Base-by-base conservation (phyloP, 1,284 basidiomycete species). In the Sphagnurus paluster region DNA sequence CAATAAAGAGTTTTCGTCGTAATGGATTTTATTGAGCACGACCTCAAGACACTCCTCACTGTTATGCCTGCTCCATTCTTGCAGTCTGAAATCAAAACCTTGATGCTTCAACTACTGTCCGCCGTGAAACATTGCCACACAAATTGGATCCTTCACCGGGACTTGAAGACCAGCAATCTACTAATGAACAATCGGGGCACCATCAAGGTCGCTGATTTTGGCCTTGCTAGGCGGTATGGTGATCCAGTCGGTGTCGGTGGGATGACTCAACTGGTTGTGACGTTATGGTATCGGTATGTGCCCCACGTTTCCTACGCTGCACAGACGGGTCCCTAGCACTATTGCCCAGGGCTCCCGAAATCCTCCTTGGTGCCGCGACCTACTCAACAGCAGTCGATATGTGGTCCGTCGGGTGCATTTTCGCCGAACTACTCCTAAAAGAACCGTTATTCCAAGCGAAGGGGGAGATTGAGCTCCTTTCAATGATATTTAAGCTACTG, bases 371-470 rank as follows among this genome's bases (percentile, higher is more conserved):
- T 9, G 90, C 90, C 13, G 87, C 84, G 42, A 90, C 89, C 38
- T 99, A 99, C 68, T 91, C 93, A 7, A 98, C 95, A 8, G 90
- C 95, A 1, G 86, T 99, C 56, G 97, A 99, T 66, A 87, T 99
- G 84, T 99, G 97, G 97, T 97, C 93, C 38, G 87, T 99, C n/a
- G 97, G 97, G 3, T 99, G 97, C 72, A 98, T 99, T 57, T 98
- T 99, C 64, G 96, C 90, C 19, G 97, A 99, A 65, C 76, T 99
- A 33, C 82, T 99, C 55, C 76, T 93, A 55, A 93, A 92, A 54
- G 93, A 95, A 63, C 93, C 97, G 1, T 72, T 99, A 10, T 94
- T 99, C 62, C 93, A 94, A 63, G 95, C 95, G n/a, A 90, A 94
- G 62, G 87, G 87, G 37, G 97, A 99, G 66, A 75, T 95, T 10